Evolutionary conservation across 768 basidiomycete genomes (phyloP), one percentile per base, ranked within the genome.

Genomic region (Rhizopogon sp.): DNA sequence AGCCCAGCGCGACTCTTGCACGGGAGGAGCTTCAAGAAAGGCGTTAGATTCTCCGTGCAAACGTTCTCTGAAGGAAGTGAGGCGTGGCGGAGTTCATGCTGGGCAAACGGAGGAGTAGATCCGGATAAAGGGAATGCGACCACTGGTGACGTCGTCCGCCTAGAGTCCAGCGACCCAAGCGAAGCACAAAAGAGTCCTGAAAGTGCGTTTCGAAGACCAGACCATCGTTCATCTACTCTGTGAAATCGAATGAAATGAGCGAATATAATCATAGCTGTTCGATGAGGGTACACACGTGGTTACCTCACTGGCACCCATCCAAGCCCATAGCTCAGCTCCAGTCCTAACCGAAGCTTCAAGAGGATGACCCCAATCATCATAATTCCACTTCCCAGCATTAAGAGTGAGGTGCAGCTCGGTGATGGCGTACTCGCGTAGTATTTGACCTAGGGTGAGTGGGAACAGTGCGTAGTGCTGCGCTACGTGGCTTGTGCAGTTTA

Each of bases 21-120:
- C 0, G 97, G 97, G 1, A 98, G 75, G 9, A 98, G 83, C 66
- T 96, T 93, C 55, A 98, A 78, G 72, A 98, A 97, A 0, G 97
- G 96, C 0, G 96, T 98, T 8, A 98, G 75, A 64, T 98, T 98
- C 66, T 98, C 97, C 5, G 96, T 98, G 66, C 96, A 99, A n/a
- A 98, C 89, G 61, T 86, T 77, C 65, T 95, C 91, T 3, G 86
- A 90, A 6, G 89, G 88, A 17, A 88, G 79, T 7, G 82, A 81
- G 1, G 88, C 90, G 61, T 94, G 87, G 56, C 86, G 84, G 25
- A 93, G 76, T 43, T 76, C 73, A 55, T 88, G 80, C 13, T 75
- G 71, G 9, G 67, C 59, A 29, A 74, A 41, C 70, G 77, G 76
- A 46, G 71, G 66, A 0, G 82, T 82, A 3, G 85, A 68, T 10